Base-by-base conservation (phyloP, 305 asterid genomes). In the Fraxinus baroniana region DNA sequence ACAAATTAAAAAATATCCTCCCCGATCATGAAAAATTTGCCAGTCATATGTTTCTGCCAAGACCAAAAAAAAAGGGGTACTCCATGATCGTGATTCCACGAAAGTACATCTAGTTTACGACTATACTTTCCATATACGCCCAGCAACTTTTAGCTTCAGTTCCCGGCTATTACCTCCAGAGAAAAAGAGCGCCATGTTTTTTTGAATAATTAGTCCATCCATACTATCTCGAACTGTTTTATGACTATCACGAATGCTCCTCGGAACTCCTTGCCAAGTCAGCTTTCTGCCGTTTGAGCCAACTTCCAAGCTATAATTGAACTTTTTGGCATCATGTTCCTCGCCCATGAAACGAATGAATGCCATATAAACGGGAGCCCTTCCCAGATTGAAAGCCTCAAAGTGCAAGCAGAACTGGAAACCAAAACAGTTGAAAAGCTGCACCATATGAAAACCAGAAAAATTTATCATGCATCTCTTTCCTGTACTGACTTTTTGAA, bases 241-340 rank as follows among this genome's bases (percentile, higher is more conserved):
- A 22, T 85, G 88, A 79, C 88, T 85, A 12, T 85, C 90, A 0
- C 88, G 77, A 15, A 85, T 85, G 84, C 88, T 87, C 71, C 90
- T 81, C 1, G 88, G 88, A n/a, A 85, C 80, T 46, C 88, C 90
- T 78, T 86, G 81, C 89, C 87, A 86, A 1, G 24, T 78, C 68
- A 86, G 39, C 79, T 68, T 84, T 66, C 86, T 84, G n/a, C 85
- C 85, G 36, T 82, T 75, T 52, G 74, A 87, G 5, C 83, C 88
- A 30, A 87, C 87, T 77, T 85, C 87, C 74, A 85, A 64, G 24
- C 80, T 81, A 12, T 87, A 85, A 32, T 77, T 60, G 81, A 83
- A 83, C 36, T 81, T 87, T 15, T 41, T 78, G 3, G 88, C 88
- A 79, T 87, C 88, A 4, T 46, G 62, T 3, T 87, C 83, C 15